Conservation (phyloP, 1,139 yeast genomes). For the Lizanozyma gosingica region DNA sequence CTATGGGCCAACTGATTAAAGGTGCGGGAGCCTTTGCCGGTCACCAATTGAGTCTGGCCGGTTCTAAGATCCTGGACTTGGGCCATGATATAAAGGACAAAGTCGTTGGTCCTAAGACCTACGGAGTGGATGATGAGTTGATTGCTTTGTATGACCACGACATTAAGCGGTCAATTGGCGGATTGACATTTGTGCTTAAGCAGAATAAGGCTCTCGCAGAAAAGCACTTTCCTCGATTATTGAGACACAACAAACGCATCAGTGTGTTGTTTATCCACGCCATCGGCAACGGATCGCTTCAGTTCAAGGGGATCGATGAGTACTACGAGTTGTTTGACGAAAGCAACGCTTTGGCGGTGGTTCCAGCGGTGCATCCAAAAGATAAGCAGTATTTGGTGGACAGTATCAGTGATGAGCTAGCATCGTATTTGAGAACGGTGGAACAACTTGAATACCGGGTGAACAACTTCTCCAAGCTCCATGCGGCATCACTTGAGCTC, state of each 20-base stretch:
- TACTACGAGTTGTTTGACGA: conserved; percentile 28
- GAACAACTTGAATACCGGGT: conserved; percentile 16
- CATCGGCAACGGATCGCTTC: conserved; percentile 26
- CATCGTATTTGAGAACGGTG: conserved; percentile 18
- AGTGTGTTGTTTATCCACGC: conserved; percentile 18
- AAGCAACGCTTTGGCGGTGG: conserved; percentile 22
- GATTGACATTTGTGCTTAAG: conserved; percentile 19
- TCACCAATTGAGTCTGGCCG: conserved; percentile 3
- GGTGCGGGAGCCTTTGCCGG: conserved; percentile 2
- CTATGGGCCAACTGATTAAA: background rate
- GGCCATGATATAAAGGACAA: conserved; percentile 11
- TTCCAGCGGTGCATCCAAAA: conserved; percentile 32
- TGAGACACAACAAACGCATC: conserved; percentile 19
- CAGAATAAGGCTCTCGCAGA: conserved; percentile 19
- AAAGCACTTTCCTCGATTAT: conserved; percentile 23
- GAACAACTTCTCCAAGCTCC: conserved; percentile 19
- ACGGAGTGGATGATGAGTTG: conserved; percentile 28
- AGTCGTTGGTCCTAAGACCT: conserved; percentile 14
- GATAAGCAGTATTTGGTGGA: conserved; percentile 23
- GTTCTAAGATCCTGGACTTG: conserved; percentile 1
- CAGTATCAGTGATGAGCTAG: conserved; percentile 22
- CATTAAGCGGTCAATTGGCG: conserved; percentile 20
- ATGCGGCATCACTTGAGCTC: conserved; percentile 16
- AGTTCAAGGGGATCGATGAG: conserved; percentile 28
- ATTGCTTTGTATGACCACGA: conserved; percentile 26